These are phyloP conservation scores for Tripterygium wilfordii DNA, from an alignment of 177 flowering plant species.

Conservation along the genomic window DNA sequence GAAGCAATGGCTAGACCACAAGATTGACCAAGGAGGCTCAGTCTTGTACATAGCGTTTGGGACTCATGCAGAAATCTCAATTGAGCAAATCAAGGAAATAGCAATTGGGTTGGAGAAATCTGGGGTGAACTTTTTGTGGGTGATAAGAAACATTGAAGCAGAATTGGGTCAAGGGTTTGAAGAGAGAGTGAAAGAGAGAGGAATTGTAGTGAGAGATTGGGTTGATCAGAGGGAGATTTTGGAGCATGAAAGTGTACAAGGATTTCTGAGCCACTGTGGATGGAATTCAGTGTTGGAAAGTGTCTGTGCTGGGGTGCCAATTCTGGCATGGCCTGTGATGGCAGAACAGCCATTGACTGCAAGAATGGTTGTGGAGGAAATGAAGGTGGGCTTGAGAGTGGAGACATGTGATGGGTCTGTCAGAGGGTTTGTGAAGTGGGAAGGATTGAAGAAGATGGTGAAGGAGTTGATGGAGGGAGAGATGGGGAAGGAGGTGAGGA, in stretches of 20 bases:
- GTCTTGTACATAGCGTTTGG: conserved; percentile 70
- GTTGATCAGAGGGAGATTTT: conserved; percentile 48
- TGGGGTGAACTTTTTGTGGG: conserved; percentile 50
- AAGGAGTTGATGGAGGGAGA: conserved; percentile 50
- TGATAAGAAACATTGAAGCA: conserved; percentile 11
- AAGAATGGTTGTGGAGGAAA: conserved; percentile 45
- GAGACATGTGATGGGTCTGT: conserved; percentile 22
- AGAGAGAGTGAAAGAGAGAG: conserved; percentile 30
- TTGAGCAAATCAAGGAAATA: conserved; percentile 36
- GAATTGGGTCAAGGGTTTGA: conserved; percentile 30
- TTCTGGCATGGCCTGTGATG: conserved; percentile 61
- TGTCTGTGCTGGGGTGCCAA: conserved; percentile 50
- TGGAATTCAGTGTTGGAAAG: conserved; percentile 71
- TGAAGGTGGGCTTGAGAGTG: conserved; percentile 39
- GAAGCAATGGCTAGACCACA: conserved; percentile 43
- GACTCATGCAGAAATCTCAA: conserved; percentile 41
- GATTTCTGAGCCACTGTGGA: conserved; percentile 77
- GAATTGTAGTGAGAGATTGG: conserved; percentile 59
- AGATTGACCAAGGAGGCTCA: conserved; percentile 14
- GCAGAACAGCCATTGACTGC: conserved; percentile 63
- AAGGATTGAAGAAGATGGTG: conserved; percentile 28
- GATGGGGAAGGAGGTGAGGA: conserved; percentile 28
- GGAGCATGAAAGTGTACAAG: conserved; percentile 39
- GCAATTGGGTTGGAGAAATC: conserved; percentile 47
- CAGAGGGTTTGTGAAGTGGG: conserved; percentile 39